Conservation (phyloP, 1,139 yeast species). For the Zygosaccharomyces sapae region DNA sequence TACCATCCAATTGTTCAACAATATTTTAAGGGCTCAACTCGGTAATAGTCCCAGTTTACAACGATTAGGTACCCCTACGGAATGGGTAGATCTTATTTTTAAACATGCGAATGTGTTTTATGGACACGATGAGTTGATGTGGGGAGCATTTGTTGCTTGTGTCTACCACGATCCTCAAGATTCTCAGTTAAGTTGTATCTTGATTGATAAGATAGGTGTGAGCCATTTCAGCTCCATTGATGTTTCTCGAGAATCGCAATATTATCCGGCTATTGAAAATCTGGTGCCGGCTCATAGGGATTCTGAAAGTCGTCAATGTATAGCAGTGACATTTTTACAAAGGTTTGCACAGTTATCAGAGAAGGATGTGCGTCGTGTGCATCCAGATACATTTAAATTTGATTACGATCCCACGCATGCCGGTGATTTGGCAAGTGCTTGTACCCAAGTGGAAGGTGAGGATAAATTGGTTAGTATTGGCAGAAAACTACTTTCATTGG, state of each 20-base stretch:
- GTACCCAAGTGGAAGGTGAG: conserved; percentile 47
- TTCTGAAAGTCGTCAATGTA: conserved; percentile 64
- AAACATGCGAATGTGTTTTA: conserved; percentile 52
- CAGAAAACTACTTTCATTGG: conserved; percentile 45
- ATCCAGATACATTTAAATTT: conserved; percentile 23
- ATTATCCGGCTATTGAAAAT: conserved; percentile 75
- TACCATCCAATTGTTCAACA: conserved; percentile 8
- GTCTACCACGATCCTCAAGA: conserved; percentile 49
- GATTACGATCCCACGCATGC: conserved; percentile 38
- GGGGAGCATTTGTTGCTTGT: conserved; percentile 51
- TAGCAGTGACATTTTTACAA: conserved; percentile 71
- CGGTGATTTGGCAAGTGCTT: conserved; percentile 81
- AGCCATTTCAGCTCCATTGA: conserved; percentile 59
- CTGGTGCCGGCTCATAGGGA: conserved; percentile 47
- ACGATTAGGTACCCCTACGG: conserved; percentile 16
- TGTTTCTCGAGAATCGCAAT: conserved; percentile 58
- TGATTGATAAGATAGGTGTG: conserved; percentile 69
- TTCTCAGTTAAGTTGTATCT: conserved; percentile 51
- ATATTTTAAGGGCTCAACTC: conserved; percentile 9
- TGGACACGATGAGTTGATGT: conserved; percentile 51
- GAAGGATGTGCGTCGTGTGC: conserved; percentile 24
- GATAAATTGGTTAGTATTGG: conserved; percentile 56
- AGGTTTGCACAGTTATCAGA: conserved; percentile 54
- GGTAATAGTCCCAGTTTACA: conserved; percentile 11
- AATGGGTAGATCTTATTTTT: conserved; percentile 41